Evolutionary conservation across 2,329 filamentous ascomycete species (phyloP).

Genomic region (Dendrostoma leiphaemia): DNA sequence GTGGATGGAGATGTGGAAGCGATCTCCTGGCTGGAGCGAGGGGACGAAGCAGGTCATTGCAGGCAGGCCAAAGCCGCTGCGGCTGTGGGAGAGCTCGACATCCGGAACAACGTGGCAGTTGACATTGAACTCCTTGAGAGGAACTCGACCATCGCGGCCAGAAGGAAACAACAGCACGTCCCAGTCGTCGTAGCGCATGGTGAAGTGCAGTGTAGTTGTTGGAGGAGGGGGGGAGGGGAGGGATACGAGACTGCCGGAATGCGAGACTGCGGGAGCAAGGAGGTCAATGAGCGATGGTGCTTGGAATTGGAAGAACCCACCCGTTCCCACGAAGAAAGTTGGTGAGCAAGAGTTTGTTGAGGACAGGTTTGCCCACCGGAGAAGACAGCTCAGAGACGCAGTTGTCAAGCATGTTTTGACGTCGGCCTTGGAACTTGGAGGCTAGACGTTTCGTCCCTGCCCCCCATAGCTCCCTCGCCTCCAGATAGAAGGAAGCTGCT

Average conservation of each 20-base stretch:
- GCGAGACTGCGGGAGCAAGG: background rate
- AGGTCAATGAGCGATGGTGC: background rate
- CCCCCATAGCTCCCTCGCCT: no score
- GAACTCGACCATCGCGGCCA: constrained; percentile 54
- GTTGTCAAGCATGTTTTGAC: no score
- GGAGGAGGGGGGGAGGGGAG: background rate
- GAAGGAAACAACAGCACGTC: constrained; percentile 78
- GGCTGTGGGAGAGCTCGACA: constrained; percentile 49
- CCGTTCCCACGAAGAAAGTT: background rate
- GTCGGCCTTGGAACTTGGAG: no score
- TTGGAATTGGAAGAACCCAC: background rate
- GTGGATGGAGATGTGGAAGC: constrained; percentile 74
- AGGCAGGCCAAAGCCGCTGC: constrained; percentile 53
- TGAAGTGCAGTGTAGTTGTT: no score
- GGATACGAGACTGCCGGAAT: constrained; percentile 7
- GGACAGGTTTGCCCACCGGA: no score
- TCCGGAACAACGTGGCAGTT: constrained; percentile 68
- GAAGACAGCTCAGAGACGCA: no score
- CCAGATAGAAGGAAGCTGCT: no score
- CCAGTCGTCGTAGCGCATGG: constrained; percentile 85
- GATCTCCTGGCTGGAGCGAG: constrained; percentile 53
- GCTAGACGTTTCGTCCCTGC: no score
- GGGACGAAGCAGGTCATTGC: constrained; percentile 71
- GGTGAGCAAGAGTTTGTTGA: background rate
- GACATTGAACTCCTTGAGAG: constrained; percentile 80